Percentiles rank a stretch among this genome's conserved stretches.
Evolutionary conservation across 345 rosid species (phyloP).

Genomic region (Aethionema arabicum): DNA sequence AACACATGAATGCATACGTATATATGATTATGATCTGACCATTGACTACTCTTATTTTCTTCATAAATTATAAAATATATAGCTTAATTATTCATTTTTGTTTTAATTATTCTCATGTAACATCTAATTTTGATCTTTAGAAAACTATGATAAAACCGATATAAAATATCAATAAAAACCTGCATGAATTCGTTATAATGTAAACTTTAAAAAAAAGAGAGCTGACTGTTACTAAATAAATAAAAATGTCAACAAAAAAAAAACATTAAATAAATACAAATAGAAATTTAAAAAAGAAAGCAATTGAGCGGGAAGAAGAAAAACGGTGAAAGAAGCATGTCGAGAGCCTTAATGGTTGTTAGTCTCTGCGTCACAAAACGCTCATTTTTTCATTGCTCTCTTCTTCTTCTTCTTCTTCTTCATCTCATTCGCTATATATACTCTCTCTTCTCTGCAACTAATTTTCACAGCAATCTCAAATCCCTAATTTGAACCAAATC

Average conservation of each 20-base stretch:
- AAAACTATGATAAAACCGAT: too few relatives aligned
- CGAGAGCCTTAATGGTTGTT: slow-evolving; percentile 33
- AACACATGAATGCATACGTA: too few relatives aligned
- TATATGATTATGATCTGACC: too few relatives aligned
- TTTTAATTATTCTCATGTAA: too few relatives aligned
- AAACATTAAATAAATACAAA: neutral
- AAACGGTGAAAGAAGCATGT: slow-evolving; percentile 37
- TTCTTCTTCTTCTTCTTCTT: too few relatives aligned
- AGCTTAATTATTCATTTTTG: too few relatives aligned
- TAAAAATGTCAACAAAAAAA: neutral
- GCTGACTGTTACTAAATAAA: neutral
- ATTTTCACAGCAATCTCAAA: slow-evolving; percentile 19
- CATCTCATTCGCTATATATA: slow-evolving; percentile 3
- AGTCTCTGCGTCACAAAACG: too few relatives aligned
- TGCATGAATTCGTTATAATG: too few relatives aligned
- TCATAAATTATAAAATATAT: too few relatives aligned
- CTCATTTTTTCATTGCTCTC: neutral
- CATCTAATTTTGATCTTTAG: too few relatives aligned
- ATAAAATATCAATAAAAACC: too few relatives aligned
- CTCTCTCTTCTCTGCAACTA: slow-evolving; percentile 26
- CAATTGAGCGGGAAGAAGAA: slow-evolving; percentile 29
- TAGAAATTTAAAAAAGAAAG: slow-evolving; percentile 7
- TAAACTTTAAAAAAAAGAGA: neutral
- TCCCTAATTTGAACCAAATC: neutral
- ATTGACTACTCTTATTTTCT: too few relatives aligned